A percentile compares a stretch with the other conserved stretches of the same genome.
Conservation (phyloP, 75 land plant species). For the Picea glauca region DNA sequence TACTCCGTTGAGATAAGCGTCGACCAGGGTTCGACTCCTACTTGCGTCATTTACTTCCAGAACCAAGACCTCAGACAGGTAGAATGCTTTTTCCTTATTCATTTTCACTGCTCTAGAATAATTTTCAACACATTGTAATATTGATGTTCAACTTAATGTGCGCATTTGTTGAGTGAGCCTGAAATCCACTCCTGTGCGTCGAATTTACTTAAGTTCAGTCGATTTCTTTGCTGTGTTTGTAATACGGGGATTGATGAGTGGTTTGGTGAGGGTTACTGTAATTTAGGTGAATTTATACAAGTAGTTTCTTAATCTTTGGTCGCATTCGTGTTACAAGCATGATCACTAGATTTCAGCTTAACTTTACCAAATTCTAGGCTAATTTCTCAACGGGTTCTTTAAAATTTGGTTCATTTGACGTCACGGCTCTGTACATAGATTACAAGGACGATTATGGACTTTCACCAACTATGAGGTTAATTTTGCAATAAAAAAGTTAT, state of each 20-base stretch:
- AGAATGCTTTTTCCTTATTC: not conserved
- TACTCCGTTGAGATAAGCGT: not conserved
- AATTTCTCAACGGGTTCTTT: not conserved
- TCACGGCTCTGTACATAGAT: not conserved
- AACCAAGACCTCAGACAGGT: conserved; percentile 3
- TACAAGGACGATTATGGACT: no score
- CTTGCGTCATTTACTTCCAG: not conserved
- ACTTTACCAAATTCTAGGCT: not conserved
- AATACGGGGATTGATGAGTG: not conserved
- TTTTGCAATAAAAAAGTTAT: no score
- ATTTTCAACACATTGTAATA: not conserved
- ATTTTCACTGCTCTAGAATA: not conserved
- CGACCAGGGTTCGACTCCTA: not conserved
- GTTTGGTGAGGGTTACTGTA: not conserved
- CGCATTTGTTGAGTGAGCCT: not conserved
- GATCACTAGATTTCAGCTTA: not conserved
- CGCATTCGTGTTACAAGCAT: no score
- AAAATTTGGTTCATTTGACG: not conserved
- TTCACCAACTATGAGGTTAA: no score
- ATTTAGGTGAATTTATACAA: not conserved
- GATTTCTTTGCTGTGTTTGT: not conserved
- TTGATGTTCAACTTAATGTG: not conserved
- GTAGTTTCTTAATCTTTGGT: no score
- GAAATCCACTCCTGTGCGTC: not conserved
- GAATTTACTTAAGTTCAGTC: no score